phyloP scores from a whole-genome alignment of 1,284 basidiomycete genomes.

The Xanthoconium separans region DNA sequence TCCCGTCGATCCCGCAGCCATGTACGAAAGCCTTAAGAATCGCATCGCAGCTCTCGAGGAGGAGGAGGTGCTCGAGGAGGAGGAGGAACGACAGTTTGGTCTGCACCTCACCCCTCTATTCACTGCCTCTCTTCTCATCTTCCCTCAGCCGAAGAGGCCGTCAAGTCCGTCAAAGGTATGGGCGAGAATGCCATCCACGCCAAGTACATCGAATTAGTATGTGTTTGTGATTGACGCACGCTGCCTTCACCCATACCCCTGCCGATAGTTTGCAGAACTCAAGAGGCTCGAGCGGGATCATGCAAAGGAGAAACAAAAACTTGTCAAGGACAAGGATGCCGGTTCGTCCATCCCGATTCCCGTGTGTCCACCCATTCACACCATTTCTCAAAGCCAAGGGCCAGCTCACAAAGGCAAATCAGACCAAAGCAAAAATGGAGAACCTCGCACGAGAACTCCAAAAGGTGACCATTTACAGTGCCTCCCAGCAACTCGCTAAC shows the following conservation, averaged over 20 bases:
- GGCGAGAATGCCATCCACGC: constrained; percentile 75
- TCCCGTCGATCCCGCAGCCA: constrained; percentile 73
- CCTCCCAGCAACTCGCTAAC: constrained; percentile 13
- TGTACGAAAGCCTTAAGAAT: constrained; percentile 83
- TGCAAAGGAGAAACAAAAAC: constrained; percentile 84
- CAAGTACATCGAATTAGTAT: constrained; percentile 82
- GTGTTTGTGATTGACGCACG: constrained; percentile 21
- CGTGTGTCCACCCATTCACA: constrained; percentile 10
- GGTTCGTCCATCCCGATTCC: constrained; percentile 45
- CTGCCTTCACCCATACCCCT: constrained; percentile 18
- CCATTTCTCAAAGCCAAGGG: constrained; percentile 57
- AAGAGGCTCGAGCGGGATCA: constrained; percentile 81
- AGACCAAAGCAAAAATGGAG: constrained; percentile 85
- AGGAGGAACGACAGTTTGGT: constrained; percentile 77
- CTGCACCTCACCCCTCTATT: constrained; percentile 29
- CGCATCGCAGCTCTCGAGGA: constrained; percentile 83
- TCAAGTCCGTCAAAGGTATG: constrained; percentile 75
- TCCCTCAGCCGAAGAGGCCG: constrained; percentile 73
- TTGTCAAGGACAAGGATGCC: constrained; percentile 83
- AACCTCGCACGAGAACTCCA: constrained; percentile 80
- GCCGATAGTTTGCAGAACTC: constrained; percentile 72
- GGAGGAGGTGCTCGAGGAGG: constrained; percentile 78
- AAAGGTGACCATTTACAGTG: constrained; percentile 53
- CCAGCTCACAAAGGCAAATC: constrained; percentile 80
- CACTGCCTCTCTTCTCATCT: constrained; percentile 10